Evolutionary conservation across 257 asterid genomes (phyloP).

Genomic region (Misopates orontium): DNA sequence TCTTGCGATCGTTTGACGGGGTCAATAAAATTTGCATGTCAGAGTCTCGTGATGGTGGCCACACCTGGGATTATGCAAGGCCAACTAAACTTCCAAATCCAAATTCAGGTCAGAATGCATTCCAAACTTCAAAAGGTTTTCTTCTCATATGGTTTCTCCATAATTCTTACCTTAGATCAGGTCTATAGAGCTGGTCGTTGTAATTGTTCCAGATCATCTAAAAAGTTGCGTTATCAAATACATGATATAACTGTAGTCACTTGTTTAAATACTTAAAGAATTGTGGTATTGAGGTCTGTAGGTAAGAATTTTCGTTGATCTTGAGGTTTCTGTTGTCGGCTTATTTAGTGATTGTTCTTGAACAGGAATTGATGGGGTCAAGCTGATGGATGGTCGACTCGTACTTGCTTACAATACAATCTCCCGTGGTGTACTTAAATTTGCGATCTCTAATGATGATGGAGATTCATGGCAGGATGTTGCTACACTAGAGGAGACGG

Average conservation of each 20-base stretch:
- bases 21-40: slow-evolving; percentile 76
- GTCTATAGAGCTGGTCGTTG: too few species aligned
- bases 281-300: too few species aligned
- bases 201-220: too few species aligned
- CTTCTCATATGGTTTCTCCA: too few species aligned
- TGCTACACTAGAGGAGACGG: slow-evolving; percentile 62
- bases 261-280: too few species aligned
- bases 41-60: slow-evolving; percentile 81
- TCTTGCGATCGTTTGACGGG: slow-evolving; percentile 71
- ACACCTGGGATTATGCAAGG: slow-evolving; percentile 82
- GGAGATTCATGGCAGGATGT: slow-evolving; percentile 89
- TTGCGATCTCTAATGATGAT: slow-evolving; percentile 73
- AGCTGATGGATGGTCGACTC: slow-evolving; percentile 74
- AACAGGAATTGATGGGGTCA: slow-evolving; percentile 90
- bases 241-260: too few species aligned
- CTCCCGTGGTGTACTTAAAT: slow-evolving; percentile 81
- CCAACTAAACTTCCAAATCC: slow-evolving; percentile 85
- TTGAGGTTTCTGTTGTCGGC: too few species aligned
- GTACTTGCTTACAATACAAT: slow-evolving; percentile 79
- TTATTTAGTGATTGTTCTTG: background rate
- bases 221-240: too few species aligned
- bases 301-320: too few species aligned
- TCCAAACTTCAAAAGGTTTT: too few species aligned
- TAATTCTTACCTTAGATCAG: too few species aligned
- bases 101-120: slow-evolving; percentile 63